phyloP scores from a whole-genome alignment of 441 rosid species.

The Syzygium malaccense region DNA sequence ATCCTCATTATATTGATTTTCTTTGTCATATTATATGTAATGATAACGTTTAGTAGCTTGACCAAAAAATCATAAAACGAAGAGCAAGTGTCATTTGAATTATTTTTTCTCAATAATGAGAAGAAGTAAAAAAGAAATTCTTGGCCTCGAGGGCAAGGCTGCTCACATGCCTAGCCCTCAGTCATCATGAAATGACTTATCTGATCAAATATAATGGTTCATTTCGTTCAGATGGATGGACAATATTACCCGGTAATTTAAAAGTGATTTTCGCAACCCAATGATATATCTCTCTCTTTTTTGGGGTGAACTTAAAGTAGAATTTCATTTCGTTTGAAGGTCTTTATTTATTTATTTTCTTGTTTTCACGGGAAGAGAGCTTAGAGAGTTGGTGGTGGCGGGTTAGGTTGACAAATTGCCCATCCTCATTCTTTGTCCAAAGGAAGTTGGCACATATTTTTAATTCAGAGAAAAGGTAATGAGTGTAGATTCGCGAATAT shows the following conservation, averaged over 20 bases:
- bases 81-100: too few species aligned
- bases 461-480: not conserved
- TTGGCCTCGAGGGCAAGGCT: not conserved
- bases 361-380: not conserved
- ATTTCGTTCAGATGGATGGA: not conserved
- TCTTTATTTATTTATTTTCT: not conserved
- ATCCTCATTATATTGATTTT: not conserved
- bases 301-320: not conserved
- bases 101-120: not conserved
- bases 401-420: not conserved
- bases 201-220: not conserved
- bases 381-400: not conserved
- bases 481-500: too few species aligned
- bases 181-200: not conserved
- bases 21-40: not conserved
- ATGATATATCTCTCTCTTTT: not conserved
- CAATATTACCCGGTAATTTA: not conserved
- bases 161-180: not conserved
- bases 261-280: not conserved
- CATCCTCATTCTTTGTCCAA: not conserved
- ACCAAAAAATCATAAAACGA: not conserved
- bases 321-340: not conserved
- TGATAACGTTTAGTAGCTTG: not conserved
- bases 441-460: not conserved
- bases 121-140: not conserved